Evolutionary conservation across 208 protist species (phyloP).

Genomic region (Herpetomonas samuelpessoai): DNA sequence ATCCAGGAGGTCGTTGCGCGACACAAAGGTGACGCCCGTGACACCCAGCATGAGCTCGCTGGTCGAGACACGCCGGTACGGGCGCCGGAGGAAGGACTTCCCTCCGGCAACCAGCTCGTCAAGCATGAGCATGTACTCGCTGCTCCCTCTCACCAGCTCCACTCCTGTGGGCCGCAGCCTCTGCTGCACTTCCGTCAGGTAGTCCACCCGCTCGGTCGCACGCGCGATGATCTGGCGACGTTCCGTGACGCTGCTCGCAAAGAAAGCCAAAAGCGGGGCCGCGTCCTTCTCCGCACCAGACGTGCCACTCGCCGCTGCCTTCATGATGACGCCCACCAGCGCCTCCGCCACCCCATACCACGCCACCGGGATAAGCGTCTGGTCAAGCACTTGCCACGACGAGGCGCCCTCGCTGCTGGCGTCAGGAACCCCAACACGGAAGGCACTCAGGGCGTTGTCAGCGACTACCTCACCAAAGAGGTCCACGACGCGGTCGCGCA

Average conservation of each 20-base stretch:
- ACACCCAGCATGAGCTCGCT: constrained; percentile 63
- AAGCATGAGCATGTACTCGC: constrained; percentile 4
- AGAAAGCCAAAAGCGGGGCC: not conserved
- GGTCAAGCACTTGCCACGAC: constrained; percentile 63
- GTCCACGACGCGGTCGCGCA: constrained; percentile 32
- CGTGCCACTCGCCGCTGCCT: not conserved
- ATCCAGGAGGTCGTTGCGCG: constrained; percentile 18
- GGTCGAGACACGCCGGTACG: constrained; percentile 66
- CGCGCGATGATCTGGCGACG: not conserved
- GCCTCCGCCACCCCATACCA: constrained; percentile 58
- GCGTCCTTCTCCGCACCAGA: not conserved
- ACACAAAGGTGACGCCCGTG: constrained; percentile 64
- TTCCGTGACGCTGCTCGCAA: not conserved
- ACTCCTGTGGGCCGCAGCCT: not conserved
- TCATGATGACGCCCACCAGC: constrained; percentile 46
- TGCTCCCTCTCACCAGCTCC: not conserved
- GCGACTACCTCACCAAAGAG: constrained; percentile 45
- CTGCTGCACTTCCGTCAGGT: not conserved
- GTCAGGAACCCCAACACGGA: constrained; percentile 36
- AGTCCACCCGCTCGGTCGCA: not conserved
- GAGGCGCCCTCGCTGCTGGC: not conserved
- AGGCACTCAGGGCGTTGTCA: constrained; percentile 37
- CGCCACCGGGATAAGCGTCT: constrained; percentile 59
- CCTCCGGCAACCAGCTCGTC: constrained; percentile 48
- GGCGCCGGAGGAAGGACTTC: constrained; percentile 54